Percentiles rank a stretch among this genome's conserved stretches.
Evolutionary conservation across 768 basidiomycete species (phyloP).

Genomic region (Dacryopinax spathularia): DNA sequence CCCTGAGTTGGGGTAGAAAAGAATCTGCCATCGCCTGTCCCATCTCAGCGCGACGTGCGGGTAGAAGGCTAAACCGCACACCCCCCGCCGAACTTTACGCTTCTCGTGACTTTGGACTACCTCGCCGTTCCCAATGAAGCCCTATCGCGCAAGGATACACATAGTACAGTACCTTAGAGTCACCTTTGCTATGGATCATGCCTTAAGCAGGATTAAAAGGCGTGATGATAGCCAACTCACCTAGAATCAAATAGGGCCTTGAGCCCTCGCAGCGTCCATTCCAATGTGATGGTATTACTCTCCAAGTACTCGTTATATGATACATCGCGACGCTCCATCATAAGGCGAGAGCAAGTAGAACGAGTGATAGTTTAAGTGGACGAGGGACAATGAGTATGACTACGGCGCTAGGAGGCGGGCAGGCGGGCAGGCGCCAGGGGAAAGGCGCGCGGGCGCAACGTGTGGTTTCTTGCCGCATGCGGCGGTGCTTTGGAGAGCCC

Average conservation of each 20-base stretch:
- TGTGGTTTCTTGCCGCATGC: too few relatives aligned
- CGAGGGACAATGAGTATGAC: too few relatives aligned
- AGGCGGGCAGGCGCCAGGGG: too few relatives aligned
- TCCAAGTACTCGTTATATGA: constrained; percentile 18
- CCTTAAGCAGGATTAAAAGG: constrained; percentile 6
- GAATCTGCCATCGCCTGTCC: constrained; percentile 35
- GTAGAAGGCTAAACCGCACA: constrained; percentile 18
- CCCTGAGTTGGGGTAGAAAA: constrained; percentile 77
- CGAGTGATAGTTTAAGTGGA: not conserved
- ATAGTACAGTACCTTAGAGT: constrained; percentile 31
- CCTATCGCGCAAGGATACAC: not conserved
- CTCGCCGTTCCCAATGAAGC: not conserved
- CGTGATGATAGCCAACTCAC: constrained; percentile 25
- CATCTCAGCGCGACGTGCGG: constrained; percentile 17
- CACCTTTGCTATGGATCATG: constrained; percentile 51
- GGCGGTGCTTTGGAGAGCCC: too few relatives aligned
- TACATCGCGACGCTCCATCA: constrained; percentile 3
- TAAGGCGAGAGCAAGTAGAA: not conserved
- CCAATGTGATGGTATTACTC: constrained; percentile 27
- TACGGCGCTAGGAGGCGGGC: too few relatives aligned
- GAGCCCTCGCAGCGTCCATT: constrained; percentile 64
- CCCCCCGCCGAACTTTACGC: constrained; percentile 63
- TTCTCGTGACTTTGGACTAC: constrained; percentile 57
- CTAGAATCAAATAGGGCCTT: constrained; percentile 63
- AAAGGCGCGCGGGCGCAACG: too few relatives aligned